These are phyloP conservation scores for Arabidopsis thaliana DNA, from an alignment of 345 rosid genomes.

Conservation along the genomic window TAIR10.1 NC_003074.8:22222001-22222500, in stretches of 20 bases:
- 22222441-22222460: conserved; percentile 68
- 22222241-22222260: conserved; percentile 78
- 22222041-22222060: not conserved
- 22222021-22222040: not conserved
- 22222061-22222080: conserved; percentile 12
- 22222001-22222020: not conserved
- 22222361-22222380: not conserved
- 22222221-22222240: conserved; percentile 38
- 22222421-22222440: conserved; percentile 86
- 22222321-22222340: conserved; percentile 47
- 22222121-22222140: not conserved
- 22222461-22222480: conserved; percentile 93
- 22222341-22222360: not conserved
- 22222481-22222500: conserved; percentile 82
- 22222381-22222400: not conserved
- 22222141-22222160: conserved; percentile 49
- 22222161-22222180: conserved; percentile 52
- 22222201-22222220: conserved; percentile 17
- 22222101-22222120: conserved; percentile 1
- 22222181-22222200: conserved; percentile 49
- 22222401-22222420: not conserved
- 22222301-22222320: conserved; percentile 84
- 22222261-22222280: conserved; percentile 89
- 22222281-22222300: conserved; percentile 83
- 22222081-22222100: conserved; percentile 5